Evolutionary conservation across 2,329 filamentous ascomycete species (phyloP).

Genomic region (Harringtonia aguacate): DNA sequence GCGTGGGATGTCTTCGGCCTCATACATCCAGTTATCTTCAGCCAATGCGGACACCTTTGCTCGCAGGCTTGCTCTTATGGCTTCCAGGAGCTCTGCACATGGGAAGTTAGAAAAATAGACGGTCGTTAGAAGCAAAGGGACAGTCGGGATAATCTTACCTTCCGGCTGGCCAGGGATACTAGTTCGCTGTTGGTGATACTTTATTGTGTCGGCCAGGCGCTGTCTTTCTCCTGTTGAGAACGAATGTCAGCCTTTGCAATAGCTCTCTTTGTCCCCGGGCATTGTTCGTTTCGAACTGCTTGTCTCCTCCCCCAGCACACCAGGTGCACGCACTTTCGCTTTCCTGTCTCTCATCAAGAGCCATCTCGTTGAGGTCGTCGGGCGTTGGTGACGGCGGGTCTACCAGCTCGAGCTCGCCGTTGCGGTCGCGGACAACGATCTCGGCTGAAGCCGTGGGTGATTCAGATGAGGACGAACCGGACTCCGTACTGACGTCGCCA

Average conservation of each 20-base stretch:
- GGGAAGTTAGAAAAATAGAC: neutral
- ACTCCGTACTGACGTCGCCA: slow-evolving; percentile 21
- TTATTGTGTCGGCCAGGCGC: slow-evolving; percentile 48
- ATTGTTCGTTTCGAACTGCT: too few species aligned
- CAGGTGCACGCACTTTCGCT: slow-evolving; percentile 37
- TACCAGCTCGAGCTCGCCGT: slow-evolving; percentile 51
- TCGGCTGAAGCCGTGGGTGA: slow-evolving; percentile 20
- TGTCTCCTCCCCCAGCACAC: too few species aligned
- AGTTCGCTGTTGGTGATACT: slow-evolving; percentile 46
- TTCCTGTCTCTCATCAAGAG: slow-evolving; percentile 46
- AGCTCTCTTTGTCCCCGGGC: neutral
- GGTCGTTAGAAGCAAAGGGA: neutral
- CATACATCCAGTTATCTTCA: slow-evolving; percentile 89
- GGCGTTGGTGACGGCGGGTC: slow-evolving; percentile 42
- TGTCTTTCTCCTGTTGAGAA: slow-evolving; percentile 42
- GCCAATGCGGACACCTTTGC: slow-evolving; percentile 63
- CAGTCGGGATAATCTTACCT: slow-evolving; percentile 35
- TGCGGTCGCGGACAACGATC: slow-evolving; percentile 52
- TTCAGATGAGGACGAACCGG: neutral
- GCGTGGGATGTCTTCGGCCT: slow-evolving; percentile 48
- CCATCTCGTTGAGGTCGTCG: slow-evolving; percentile 44
- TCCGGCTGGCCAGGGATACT: slow-evolving; percentile 51
- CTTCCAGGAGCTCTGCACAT: slow-evolving; percentile 53
- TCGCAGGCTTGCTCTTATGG: slow-evolving; percentile 57
- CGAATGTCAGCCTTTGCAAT: neutral